Evolutionary conservation across 768 basidiomycete genomes (phyloP), one percentile per base, ranked within the genome.

Genomic region (Cystobasidium ongulense): DNA sequence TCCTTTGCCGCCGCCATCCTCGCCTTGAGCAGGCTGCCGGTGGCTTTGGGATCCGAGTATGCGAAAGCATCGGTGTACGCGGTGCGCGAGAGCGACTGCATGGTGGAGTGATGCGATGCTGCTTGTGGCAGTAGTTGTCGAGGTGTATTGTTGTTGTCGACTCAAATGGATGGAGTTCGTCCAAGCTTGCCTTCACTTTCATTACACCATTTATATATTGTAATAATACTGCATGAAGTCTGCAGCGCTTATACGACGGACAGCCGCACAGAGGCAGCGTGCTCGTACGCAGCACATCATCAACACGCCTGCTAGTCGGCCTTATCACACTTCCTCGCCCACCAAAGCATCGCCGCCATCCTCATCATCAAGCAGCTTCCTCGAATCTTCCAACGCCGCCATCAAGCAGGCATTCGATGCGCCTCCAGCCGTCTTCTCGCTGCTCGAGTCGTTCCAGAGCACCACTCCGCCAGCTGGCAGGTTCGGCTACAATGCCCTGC

Each of bases 401-500:
- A 61, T 71, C 25, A 35, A 36, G 53, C 35, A 71, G 21, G 68
- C 68, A 1, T 59, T 71, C 54, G 68, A 71, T 29, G 36, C 25
- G 25, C 54, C 68, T 59, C 31, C 54, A 1, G 11, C 65, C 11
- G 63, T 43, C 11, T 64, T 64, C 63, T 59, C 57, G 27, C 57
- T 59, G 33, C 33, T 59, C 25, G 29, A 59, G 33, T 64, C 63
- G 25, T 39, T 38, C 38, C 35, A 38, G 39, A 4, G 10, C 38
- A 35, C 63, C 15, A 5, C 23, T 5, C 17, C 74, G 0, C 67
- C 85, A 1, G 89, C 90, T 1, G 96, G 96, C 27, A 85, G 98
- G 39, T 98, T 99, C 80, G 87, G 87, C 18, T 90, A 96, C 76
- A 84, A 87, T 0, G 83, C 86, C 21, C 85, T 99, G 39, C 87